phyloP scores from a whole-genome alignment of 2,329 filamentous ascomycete species.

The Arthrinium phaeospermum region DNA sequence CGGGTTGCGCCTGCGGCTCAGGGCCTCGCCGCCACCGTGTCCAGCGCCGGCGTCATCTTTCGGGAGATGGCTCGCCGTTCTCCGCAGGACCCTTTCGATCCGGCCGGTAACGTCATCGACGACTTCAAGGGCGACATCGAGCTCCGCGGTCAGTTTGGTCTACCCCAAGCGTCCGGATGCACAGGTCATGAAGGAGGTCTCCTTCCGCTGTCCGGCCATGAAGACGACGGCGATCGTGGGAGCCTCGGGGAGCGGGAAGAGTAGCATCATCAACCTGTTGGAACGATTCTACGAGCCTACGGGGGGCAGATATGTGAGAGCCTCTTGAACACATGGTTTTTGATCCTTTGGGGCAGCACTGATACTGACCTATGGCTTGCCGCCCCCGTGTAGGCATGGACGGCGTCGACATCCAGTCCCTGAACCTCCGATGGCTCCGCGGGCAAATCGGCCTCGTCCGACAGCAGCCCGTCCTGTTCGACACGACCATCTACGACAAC shows the following conservation, averaged over 20 bases:
- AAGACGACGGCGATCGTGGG: constrained; percentile 50
- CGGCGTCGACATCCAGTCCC: constrained; percentile 74
- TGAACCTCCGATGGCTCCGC: constrained; percentile 87
- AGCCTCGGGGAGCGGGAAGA: constrained; percentile 26
- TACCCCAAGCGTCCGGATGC: constrained; percentile 52
- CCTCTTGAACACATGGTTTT: not conserved
- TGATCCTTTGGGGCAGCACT: not conserved
- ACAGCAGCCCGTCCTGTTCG: constrained; percentile 88
- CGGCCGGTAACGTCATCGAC: constrained; percentile 31
- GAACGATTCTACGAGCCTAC: constrained; percentile 89
- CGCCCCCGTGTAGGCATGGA: constrained; percentile 57
- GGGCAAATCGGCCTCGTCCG: constrained; percentile 88
- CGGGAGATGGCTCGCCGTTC: constrained; percentile 45
- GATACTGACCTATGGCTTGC: not conserved
- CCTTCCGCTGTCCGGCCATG: constrained; percentile 49
- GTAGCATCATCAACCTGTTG: constrained; percentile 85
- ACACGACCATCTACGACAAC: constrained; percentile 83
- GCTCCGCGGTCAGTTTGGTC: constrained; percentile 48
- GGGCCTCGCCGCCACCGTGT: constrained; percentile 46
- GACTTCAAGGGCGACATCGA: constrained; percentile 41
- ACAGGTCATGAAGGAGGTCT: constrained; percentile 48
- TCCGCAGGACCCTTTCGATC: constrained; percentile 43
- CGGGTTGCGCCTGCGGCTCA: constrained; percentile 53
- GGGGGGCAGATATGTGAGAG: constrained; percentile 56
- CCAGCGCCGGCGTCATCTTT: constrained; percentile 43